Evolutionary conservation across 2,329 filamentous ascomycete genomes (phyloP).

Genomic region (Aurifilum marmelostoma): DNA sequence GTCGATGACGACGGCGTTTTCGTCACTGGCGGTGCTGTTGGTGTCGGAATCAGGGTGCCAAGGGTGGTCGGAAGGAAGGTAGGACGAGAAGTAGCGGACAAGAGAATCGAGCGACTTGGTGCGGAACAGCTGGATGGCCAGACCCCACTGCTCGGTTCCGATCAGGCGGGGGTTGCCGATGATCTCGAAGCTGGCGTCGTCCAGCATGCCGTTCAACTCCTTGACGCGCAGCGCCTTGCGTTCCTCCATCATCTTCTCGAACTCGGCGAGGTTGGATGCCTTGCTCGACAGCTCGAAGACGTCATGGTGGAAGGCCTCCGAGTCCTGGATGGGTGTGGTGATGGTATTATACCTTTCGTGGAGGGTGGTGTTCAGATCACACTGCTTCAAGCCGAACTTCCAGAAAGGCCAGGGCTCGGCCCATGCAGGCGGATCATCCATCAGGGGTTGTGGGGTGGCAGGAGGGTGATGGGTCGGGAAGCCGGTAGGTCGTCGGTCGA

Average conservation of each 20-base stretch:
- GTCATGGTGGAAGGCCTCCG: slow-evolving; percentile 64
- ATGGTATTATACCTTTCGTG: slow-evolving; percentile 65
- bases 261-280: slow-evolving; percentile 55
- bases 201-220: slow-evolving; percentile 59
- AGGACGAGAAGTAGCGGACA: slow-evolving; percentile 62
- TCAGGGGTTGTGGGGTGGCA: slow-evolving; percentile 34
- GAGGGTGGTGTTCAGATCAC: slow-evolving; percentile 60
- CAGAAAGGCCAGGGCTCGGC: slow-evolving; percentile 57
- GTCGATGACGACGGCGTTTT: no score
- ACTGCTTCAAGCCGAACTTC: slow-evolving; percentile 66
- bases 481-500: neutral
- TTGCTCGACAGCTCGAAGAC: slow-evolving; percentile 60
- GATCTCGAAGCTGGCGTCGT: slow-evolving; percentile 63
- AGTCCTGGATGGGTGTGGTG: slow-evolving; percentile 58
- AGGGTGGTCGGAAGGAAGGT: slow-evolving; percentile 55
- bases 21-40: slow-evolving; percentile 43
- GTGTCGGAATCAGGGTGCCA: slow-evolving; percentile 44
- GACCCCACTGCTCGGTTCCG: slow-evolving; percentile 61
- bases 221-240: slow-evolving; percentile 57
- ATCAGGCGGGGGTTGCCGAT: slow-evolving; percentile 62
- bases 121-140: slow-evolving; percentile 62
- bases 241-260: slow-evolving; percentile 56
- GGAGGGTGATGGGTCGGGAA: neutral
- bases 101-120: slow-evolving; percentile 63
- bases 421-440: slow-evolving; percentile 56